A percentile compares a stretch with the other conserved stretches of the same genome.
Conservation (phyloP, 2,329 filamentous ascomycete species). For the Blastomyces gilchristii region DNA sequence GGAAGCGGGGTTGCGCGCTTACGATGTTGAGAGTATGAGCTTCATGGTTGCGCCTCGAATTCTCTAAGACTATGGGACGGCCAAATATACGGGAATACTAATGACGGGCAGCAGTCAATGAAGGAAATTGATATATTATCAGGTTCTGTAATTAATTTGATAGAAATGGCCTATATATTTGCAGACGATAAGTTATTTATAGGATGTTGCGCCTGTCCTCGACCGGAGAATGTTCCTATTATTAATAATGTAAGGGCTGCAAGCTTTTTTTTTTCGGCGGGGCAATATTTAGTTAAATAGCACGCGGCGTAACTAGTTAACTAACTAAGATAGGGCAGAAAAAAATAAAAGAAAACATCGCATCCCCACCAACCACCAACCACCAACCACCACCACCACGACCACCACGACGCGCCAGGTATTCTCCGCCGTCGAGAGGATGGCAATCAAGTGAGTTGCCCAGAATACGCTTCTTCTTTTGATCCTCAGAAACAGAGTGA, state of each 20-base stretch:
- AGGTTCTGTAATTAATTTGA: not conserved
- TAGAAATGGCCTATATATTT: no score
- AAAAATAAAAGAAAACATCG: not conserved
- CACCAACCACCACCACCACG: no score
- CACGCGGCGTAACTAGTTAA: no score
- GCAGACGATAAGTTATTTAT: no score
- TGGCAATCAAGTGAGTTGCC: slow-evolving; percentile 46
- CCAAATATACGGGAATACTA: not conserved
- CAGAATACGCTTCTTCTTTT: not conserved
- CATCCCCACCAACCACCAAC: not conserved
- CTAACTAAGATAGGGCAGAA: no score
- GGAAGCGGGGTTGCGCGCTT: slow-evolving; percentile 27
- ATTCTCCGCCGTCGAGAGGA: slow-evolving; percentile 20
- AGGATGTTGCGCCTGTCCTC: no score
- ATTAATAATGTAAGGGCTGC: no score
- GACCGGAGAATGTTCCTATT: not conserved
- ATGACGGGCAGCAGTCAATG: not conserved
- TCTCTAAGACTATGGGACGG: no score
- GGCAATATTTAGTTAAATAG: no score
- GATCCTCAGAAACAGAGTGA: not conserved
- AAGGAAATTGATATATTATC: not conserved
- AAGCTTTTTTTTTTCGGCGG: no score
- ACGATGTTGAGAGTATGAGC: slow-evolving; percentile 79
- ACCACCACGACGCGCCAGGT: no score
- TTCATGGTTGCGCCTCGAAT: slow-evolving; percentile 53